Percentiles rank a stretch among this genome's conserved stretches.
These are phyloP conservation scores for Nitzschia putrida DNA, from an alignment of 108 stramenopile genomes.

Conservation along the genomic window DNA sequence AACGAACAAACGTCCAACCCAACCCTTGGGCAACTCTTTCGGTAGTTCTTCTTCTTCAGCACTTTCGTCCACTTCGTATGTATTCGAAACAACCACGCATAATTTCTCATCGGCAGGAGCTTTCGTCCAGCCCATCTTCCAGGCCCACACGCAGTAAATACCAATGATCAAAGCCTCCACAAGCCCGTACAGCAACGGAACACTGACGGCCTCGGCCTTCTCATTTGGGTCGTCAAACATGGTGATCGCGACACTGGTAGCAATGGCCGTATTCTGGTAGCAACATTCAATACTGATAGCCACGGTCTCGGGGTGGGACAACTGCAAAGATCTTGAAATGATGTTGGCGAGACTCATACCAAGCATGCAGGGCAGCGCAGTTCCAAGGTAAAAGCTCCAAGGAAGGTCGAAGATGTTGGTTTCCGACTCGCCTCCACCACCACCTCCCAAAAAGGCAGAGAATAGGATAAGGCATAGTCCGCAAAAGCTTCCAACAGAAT, in stretches of 20 bases:
- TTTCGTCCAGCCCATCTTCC: slow-evolving; percentile 81
- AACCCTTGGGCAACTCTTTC: slow-evolving; percentile 15
- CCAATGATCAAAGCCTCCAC: slow-evolving; percentile 70
- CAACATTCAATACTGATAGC: slow-evolving; percentile 84
- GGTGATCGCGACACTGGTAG: slow-evolving; percentile 76
- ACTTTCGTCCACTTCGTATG: slow-evolving; percentile 51
- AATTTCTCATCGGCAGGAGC: slow-evolving; percentile 69
- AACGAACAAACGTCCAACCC: slow-evolving; percentile 28
- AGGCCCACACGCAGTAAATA: slow-evolving; percentile 65
- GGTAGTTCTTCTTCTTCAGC: slow-evolving; percentile 24
- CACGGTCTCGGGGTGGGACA: slow-evolving; percentile 75
- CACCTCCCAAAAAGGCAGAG: slow-evolving; percentile 61
- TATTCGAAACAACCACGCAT: slow-evolving; percentile 53
- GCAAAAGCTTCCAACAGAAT: slow-evolving; percentile 66
- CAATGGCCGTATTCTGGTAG: slow-evolving; percentile 88
- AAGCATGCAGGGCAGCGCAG: slow-evolving; percentile 60
- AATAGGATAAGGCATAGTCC: slow-evolving; percentile 72
- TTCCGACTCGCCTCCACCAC: slow-evolving; percentile 48
- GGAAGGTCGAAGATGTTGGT: slow-evolving; percentile 46
- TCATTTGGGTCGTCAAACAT: slow-evolving; percentile 70
- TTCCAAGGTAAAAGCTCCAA: slow-evolving; percentile 78
- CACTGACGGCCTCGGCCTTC: slow-evolving; percentile 68
- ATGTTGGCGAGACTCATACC: slow-evolving; percentile 67
- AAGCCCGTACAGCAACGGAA: slow-evolving; percentile 79
- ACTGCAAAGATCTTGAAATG: slow-evolving; percentile 42